Percentiles rank a stretch among this genome's conserved stretches.
Evolutionary conservation across 768 basidiomycete genomes (phyloP).

Genomic region (Leccinum olivaceopallidum): DNA sequence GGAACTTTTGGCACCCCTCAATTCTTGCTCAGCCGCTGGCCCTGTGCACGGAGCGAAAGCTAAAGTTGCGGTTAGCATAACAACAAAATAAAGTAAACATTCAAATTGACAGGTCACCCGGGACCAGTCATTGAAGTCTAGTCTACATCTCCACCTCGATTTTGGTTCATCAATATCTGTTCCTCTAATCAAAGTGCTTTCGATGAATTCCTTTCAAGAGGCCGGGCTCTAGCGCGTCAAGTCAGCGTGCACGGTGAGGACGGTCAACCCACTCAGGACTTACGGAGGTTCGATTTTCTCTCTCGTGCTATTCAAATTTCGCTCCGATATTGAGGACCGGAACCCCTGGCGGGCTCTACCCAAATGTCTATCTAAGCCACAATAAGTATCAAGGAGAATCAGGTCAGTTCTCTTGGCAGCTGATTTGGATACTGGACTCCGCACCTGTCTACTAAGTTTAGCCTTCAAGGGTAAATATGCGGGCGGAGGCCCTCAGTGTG

Average conservation of each 20-base stretch:
- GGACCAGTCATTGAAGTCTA: neutral
- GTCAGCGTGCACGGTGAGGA: neutral
- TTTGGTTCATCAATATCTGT: neutral
- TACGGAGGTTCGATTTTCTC: neutral
- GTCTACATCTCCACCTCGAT: neutral
- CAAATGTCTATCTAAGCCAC: conserved; percentile 1
- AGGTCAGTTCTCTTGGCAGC: conserved; percentile 12
- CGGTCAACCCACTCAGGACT: neutral
- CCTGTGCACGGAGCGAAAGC: conserved; percentile 6
- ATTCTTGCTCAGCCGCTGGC: neutral
- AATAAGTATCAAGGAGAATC: conserved; percentile 6
- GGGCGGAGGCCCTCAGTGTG: neutral
- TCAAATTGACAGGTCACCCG: conserved; percentile 6
- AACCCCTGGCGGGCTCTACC: neutral
- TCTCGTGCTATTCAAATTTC: neutral
- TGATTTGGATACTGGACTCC: neutral
- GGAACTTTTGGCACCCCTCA: conserved; percentile 3
- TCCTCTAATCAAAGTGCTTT: neutral
- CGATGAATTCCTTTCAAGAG: neutral
- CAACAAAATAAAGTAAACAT: conserved; percentile 3
- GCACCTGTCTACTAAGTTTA: conserved; percentile 5
- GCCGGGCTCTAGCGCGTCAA: neutral
- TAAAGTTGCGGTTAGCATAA: conserved; percentile 1
- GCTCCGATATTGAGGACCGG: neutral
- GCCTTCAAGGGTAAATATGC: neutral